Conservation (phyloP, 441 rosid species). For the Gossypium schwendimanii region DNA sequence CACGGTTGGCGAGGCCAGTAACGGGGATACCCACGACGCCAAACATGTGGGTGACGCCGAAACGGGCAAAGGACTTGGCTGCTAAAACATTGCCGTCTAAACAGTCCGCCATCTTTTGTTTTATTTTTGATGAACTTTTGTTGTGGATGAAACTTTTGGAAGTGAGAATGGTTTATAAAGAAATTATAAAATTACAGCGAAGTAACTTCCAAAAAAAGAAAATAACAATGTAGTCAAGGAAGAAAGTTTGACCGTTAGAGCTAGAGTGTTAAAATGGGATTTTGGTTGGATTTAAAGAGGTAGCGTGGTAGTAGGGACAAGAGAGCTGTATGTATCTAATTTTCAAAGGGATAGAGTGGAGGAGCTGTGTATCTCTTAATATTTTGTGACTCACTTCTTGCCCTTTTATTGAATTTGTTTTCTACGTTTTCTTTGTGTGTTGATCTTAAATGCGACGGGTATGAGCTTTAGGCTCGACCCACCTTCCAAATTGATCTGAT, state of each 20-base stretch:
- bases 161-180: not conserved
- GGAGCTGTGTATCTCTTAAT: too few relatives aligned
- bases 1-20: slow-evolving; percentile 74
- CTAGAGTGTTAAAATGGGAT: not conserved
- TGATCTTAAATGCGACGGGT: too few relatives aligned
- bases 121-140: not conserved
- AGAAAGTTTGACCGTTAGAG: not conserved
- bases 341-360: too few relatives aligned
- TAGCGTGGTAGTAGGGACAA: too few relatives aligned
- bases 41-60: slow-evolving; percentile 82
- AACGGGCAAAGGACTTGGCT: slow-evolving; percentile 56
- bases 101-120: slow-evolving; percentile 29
- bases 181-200: not conserved
- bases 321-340: too few relatives aligned
- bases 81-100: slow-evolving; percentile 67
- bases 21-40: slow-evolving; percentile 97
- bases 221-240: not conserved
- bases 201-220: not conserved
- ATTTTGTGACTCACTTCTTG: not conserved
- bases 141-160: not conserved
- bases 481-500: too few relatives aligned
- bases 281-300: not conserved
- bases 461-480: too few relatives aligned
- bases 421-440: too few relatives aligned
- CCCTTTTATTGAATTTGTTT: not conserved